Percentiles rank a stretch among this genome's conserved stretches.
These are phyloP conservation scores for Corynespora cassiicola DNA, from an alignment of 2,329 filamentous ascomycete genomes.

Conservation along the genomic window DNA sequence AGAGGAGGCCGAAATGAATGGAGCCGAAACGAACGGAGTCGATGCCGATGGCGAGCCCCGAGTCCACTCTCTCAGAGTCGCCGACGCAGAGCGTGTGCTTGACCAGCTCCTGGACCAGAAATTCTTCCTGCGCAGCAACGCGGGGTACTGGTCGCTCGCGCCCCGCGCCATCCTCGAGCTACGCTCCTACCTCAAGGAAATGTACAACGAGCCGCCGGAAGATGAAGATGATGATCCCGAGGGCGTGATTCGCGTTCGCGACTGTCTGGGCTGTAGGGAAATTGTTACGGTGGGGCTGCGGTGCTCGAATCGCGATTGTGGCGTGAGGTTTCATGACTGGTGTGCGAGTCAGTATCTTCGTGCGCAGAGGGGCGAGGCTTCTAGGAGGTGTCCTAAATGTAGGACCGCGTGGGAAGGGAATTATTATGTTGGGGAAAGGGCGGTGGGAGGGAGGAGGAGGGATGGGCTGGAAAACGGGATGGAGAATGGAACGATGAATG, in stretches of 20 bases:
- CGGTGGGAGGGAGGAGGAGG: conserved; percentile 13
- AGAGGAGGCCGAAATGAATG: conserved; percentile 42
- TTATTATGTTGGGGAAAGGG: conserved; percentile 58
- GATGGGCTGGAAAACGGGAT: too few species aligned
- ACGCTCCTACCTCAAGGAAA: conserved; percentile 80
- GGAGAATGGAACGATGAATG: too few species aligned
- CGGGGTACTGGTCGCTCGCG: conserved; percentile 77
- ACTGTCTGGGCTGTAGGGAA: conserved; percentile 86
- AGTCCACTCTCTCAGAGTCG: conserved; percentile 68
- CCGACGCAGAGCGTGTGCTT: conserved; percentile 78
- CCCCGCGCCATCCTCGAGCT: conserved; percentile 85
- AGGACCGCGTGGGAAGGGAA: conserved; percentile 46
- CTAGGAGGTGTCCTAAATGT: conserved; percentile 39
- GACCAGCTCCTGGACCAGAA: conserved; percentile 74
- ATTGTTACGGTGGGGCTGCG: conserved; percentile 73
- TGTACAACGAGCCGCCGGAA: conserved; percentile 80
- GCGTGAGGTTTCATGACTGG: conserved; percentile 39
- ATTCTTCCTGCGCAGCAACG: conserved; percentile 80
- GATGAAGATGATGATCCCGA: conserved; percentile 57
- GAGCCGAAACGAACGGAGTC: conserved; percentile 55
- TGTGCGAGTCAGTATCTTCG: conserved; percentile 42
- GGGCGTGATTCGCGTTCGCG: conserved; percentile 72
- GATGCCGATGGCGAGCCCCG: too few species aligned
- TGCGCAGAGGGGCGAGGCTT: conserved; percentile 14
- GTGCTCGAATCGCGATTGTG: conserved; percentile 36